phyloP scores from a whole-genome alignment of 495 filamentous ascomycete species.

The Penicillium diatomitis region DNA sequence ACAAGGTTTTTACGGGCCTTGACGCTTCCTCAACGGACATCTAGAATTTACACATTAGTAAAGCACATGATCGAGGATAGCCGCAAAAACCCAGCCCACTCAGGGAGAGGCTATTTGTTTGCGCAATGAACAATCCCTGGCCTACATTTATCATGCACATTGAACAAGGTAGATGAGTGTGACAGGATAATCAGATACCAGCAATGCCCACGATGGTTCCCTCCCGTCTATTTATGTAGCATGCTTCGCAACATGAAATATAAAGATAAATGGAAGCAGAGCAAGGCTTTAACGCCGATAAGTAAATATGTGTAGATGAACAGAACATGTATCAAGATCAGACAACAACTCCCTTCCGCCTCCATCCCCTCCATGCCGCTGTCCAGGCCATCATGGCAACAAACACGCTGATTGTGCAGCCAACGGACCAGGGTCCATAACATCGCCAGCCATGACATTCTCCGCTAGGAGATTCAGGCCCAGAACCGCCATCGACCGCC shows the following conservation, averaged over 20 bases:
- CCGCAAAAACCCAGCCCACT: not conserved
- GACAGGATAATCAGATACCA: no score
- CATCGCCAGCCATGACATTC: constrained; percentile 64
- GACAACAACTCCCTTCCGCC: constrained; percentile 66
- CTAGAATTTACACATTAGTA: constrained; percentile 21
- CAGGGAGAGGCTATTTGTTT: no score
- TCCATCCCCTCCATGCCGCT: constrained; percentile 86
- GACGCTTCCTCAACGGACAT: constrained; percentile 62
- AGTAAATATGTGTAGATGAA: not conserved
- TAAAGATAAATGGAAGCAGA: not conserved
- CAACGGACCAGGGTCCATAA: constrained; percentile 83
- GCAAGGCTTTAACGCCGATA: not conserved
- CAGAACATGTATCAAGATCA: constrained; percentile 21
- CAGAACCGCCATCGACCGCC: constrained; percentile 33
- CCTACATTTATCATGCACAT: no score
- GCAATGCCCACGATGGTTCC: no score
- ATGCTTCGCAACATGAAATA: no score
- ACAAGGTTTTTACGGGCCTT: constrained; percentile 63
- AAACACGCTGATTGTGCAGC: constrained; percentile 57
- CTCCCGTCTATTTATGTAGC: no score
- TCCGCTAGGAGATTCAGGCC: constrained; percentile 15
- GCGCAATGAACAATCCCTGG: no score
- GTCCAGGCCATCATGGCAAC: constrained; percentile 63
- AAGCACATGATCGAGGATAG: not conserved
- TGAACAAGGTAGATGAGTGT: no score